Conservation (phyloP, 2,329 filamentous ascomycete genomes). For the Sphaerulina populicola region DNA sequence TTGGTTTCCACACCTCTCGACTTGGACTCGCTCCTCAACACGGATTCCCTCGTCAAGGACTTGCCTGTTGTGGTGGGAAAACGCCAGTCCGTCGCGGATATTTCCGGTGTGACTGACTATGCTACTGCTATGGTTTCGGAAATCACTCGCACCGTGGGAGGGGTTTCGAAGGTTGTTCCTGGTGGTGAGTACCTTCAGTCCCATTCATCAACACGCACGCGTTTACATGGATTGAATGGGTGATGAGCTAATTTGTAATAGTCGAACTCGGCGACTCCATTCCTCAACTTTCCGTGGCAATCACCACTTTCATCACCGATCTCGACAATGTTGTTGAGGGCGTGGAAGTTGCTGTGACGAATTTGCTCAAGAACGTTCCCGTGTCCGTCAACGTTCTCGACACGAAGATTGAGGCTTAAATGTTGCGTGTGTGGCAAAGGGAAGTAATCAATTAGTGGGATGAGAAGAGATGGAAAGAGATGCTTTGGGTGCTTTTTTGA, state of each 20-base stretch:
- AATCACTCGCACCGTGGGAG: constrained; percentile 10
- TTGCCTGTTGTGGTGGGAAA: neutral
- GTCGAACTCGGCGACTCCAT: constrained; percentile 8
- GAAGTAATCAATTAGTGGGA: neutral
- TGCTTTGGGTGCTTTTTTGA: too few relatives aligned
- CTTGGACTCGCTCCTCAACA: neutral
- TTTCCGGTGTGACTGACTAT: constrained; percentile 4
- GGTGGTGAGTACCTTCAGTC: constrained; percentile 8
- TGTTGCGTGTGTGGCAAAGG: neutral
- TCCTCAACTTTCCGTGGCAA: constrained; percentile 4
- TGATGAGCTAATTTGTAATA: neutral
- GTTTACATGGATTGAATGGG: too few relatives aligned
- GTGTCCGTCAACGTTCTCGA: constrained; percentile 10
- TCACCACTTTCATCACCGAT: constrained; percentile 12
- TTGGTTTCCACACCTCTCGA: neutral
- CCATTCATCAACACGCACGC: too few relatives aligned
- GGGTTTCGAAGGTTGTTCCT: constrained; percentile 9
- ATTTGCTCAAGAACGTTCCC: constrained; percentile 9
- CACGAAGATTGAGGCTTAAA: constrained; percentile 2
- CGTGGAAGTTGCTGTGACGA: constrained; percentile 6
- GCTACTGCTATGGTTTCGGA: constrained; percentile 12
- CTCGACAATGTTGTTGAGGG: constrained; percentile 13
- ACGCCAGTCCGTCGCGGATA: constrained; percentile 3
- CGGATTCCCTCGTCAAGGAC: neutral
- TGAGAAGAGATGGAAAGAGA: neutral